Conservation (phyloP, 257 asterid species). For the Solanum gandarillasii region DNA sequence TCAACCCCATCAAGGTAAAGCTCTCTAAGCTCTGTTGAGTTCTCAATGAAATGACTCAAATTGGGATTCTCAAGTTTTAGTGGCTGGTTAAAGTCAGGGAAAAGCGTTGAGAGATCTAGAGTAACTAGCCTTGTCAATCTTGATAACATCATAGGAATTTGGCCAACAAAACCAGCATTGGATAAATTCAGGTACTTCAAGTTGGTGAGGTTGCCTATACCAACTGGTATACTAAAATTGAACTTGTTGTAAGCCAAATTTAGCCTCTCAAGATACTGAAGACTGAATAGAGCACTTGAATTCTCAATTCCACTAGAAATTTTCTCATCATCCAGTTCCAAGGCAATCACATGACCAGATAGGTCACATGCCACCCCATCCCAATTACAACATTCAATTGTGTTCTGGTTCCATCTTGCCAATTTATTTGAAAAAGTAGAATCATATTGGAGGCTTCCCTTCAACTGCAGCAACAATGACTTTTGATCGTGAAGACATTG, state of each 20-base stretch:
- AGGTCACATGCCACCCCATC: conserved; percentile 20
- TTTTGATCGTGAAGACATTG: conserved; percentile 40
- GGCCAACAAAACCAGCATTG: conserved; percentile 3
- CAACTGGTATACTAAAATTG: neutral
- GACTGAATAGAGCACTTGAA: conserved; percentile 1
- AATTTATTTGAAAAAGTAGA: conserved; percentile 16
- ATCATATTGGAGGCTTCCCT: conserved; percentile 9
- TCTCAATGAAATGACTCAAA: conserved; percentile 26
- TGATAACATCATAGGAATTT: conserved; percentile 7
- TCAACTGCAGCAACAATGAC: conserved; percentile 28
- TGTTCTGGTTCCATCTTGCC: conserved; percentile 10
- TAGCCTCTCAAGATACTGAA: conserved; percentile 7
- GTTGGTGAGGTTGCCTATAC: neutral
- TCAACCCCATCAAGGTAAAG: conserved; percentile 43
- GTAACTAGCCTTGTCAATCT: conserved; percentile 4
- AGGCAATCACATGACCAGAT: conserved; percentile 9
- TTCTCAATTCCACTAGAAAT: conserved; percentile 5
- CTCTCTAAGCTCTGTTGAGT: conserved; percentile 23
- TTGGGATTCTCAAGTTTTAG: conserved; percentile 38
- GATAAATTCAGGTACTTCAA: conserved; percentile 13
- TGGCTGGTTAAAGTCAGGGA: neutral
- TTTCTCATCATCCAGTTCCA: neutral
- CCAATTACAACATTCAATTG: conserved; percentile 25
- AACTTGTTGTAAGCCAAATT: conserved; percentile 14
- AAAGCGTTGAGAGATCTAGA: conserved; percentile 14